These are phyloP conservation scores for Nothophoma quercina DNA, from an alignment of 2,329 filamentous ascomycete genomes.

Conservation along the genomic window DNA sequence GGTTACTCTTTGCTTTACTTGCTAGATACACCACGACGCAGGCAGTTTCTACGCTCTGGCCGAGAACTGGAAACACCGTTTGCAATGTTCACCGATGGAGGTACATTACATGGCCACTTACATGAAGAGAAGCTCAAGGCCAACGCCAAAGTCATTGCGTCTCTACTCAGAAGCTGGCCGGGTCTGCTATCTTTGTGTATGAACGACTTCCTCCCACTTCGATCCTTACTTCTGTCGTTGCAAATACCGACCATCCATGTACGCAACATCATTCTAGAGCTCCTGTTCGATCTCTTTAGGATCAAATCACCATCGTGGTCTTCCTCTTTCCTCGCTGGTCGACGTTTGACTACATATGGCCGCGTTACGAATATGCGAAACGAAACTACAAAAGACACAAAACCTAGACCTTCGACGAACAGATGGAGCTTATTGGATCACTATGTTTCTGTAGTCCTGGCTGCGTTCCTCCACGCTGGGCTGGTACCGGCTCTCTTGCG, in stretches of 20 bases:
- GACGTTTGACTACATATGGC: slow-evolving; percentile 94
- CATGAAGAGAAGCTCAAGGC: slow-evolving; percentile 76
- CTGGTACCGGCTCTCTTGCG: slow-evolving; percentile 63
- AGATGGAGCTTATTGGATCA: slow-evolving; percentile 86
- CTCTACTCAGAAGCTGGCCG: slow-evolving; percentile 90
- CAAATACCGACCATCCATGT: slow-evolving; percentile 65
- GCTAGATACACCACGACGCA: slow-evolving; percentile 80
- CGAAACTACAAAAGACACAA: slow-evolving; percentile 65
- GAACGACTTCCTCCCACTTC: slow-evolving; percentile 84
- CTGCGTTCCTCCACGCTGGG: slow-evolving; percentile 83
- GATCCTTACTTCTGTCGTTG: slow-evolving; percentile 75
- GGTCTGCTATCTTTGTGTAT: slow-evolving; percentile 88
- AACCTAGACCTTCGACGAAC: slow-evolving; percentile 69
- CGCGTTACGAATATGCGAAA: slow-evolving; percentile 84
- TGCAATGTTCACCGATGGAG: slow-evolving; percentile 88
- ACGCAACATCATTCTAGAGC: slow-evolving; percentile 82
- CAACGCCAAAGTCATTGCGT: slow-evolving; percentile 91
- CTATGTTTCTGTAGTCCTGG: slow-evolving; percentile 87
- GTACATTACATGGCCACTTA: slow-evolving; percentile 57
- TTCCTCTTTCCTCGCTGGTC: slow-evolving; percentile 90
- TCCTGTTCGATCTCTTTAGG: slow-evolving; percentile 82
- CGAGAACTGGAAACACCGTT: slow-evolving; percentile 88
- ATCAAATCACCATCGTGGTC: slow-evolving; percentile 97
- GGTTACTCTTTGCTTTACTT: slow-evolving; percentile 88
- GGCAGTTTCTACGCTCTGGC: slow-evolving; percentile 84